These are phyloP conservation scores for Zangia roseola DNA, from an alignment of 768 basidiomycete species.

Conservation along the genomic window DNA sequence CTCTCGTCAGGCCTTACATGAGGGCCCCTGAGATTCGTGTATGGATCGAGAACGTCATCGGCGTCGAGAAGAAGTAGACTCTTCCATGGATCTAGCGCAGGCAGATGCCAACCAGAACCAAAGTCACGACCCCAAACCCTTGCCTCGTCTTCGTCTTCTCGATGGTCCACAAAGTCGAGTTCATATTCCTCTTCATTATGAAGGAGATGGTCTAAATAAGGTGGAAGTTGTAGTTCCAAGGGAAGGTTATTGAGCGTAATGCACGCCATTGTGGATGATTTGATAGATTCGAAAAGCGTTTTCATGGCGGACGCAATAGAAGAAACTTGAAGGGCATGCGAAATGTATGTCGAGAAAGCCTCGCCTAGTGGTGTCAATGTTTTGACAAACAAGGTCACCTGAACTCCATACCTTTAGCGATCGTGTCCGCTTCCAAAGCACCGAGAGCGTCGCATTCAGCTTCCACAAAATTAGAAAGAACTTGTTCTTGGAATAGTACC, in stretches of 20 bases:
- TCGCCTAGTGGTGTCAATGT: constrained; percentile 44
- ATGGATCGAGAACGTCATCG: constrained; percentile 54
- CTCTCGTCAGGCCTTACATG: constrained; percentile 65
- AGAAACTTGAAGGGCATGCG: constrained; percentile 59
- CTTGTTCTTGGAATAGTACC: constrained; percentile 90
- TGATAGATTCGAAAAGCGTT: constrained; percentile 74
- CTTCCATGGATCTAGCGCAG: constrained; percentile 87
- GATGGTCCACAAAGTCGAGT: constrained; percentile 46
- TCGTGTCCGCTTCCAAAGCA: constrained; percentile 66
- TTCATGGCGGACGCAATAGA: constrained; percentile 82
- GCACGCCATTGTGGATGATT: constrained; percentile 71
- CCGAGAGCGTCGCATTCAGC: constrained; percentile 71
- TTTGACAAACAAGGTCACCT: background rate
- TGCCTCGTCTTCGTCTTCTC: constrained; percentile 51
- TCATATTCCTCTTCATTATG: constrained; percentile 63
- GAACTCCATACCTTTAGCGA: constrained; percentile 61
- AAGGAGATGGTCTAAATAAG: constrained; percentile 69
- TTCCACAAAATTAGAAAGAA: constrained; percentile 82
- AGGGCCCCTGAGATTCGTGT: constrained; percentile 56
- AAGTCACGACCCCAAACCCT: constrained; percentile 68
- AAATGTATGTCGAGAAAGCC: constrained; percentile 53
- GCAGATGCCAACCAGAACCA: constrained; percentile 69
- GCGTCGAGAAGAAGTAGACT: constrained; percentile 76
- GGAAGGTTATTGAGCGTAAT: constrained; percentile 77
- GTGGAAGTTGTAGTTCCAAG: constrained; percentile 84